phyloP scores from a whole-genome alignment of 225 moss, liverwort and hornwort genomes.

The Marchantia polymorpha region DNA sequence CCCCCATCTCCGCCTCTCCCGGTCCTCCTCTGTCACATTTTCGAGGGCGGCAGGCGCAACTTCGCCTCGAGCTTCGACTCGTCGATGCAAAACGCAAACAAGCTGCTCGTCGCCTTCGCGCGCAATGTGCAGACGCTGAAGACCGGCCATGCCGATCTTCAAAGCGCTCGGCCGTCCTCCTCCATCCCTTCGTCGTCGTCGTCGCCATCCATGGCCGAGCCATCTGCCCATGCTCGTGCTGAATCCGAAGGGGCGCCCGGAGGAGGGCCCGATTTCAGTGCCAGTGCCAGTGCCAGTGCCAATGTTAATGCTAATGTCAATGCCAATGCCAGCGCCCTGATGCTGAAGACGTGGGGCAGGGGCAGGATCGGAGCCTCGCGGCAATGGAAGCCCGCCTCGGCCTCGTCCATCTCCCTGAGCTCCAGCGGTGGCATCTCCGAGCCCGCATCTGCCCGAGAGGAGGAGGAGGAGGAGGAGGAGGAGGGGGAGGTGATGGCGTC shows the following conservation, averaged over 20 bases:
- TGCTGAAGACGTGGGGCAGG: neutral
- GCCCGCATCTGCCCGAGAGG: neutral
- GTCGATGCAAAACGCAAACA: slow-evolving; percentile 4
- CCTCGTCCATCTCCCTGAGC: neutral
- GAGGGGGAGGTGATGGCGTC: no score
- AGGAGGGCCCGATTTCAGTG: no score
- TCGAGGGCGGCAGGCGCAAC: slow-evolving; percentile 16
- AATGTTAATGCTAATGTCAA: no score
- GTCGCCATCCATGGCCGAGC: neutral
- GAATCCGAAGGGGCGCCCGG: neutral
- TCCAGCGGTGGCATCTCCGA: slow-evolving; percentile 5
- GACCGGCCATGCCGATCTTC: neutral
- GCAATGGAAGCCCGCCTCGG: slow-evolving; percentile 7
- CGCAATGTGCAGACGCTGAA: slow-evolving; percentile 31
- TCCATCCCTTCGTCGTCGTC: no score
- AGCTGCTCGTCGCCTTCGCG: slow-evolving; percentile 22
- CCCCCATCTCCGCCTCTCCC: slow-evolving; percentile 1
- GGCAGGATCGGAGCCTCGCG: neutral
- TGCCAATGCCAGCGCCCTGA: slow-evolving; percentile 10
- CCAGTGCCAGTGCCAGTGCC: no score
- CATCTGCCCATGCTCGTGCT: neutral
- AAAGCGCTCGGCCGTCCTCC: neutral
- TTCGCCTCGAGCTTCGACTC: slow-evolving; percentile 20
- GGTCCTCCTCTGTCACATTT: neutral
- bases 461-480: no score